Evolutionary conservation across 345 rosid species (phyloP), one percentile per base, ranked within the genome.

Genomic region (Hibiscus syriacus): DNA sequence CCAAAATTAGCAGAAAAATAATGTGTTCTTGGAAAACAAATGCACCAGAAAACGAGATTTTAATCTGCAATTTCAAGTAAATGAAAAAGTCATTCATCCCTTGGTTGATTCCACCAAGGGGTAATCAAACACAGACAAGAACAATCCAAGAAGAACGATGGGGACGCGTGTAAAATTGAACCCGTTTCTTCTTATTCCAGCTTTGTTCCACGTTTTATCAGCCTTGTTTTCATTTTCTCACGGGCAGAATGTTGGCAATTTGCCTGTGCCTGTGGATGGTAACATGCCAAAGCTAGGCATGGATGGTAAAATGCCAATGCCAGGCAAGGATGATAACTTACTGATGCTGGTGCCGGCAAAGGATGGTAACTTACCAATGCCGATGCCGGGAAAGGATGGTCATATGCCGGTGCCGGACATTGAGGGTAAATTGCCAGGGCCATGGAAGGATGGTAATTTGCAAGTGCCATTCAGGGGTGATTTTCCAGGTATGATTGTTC

Each of bases 141-240:
- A 60, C 2, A 20, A 3, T 59, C 0, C n/a, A 59, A 61, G 30
- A 61, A 61, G 12, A 6, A 63, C 14, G 67, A 63, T 54, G 13
- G 12, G 17, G 19, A 13, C 23, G 66, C 19, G 1, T 23, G n/a
- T 23, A 3, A 25, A 23, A 62, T 62, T 39, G 66, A 43, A 62
- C 22, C 36, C 36, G 25, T 23, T 62, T 23, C 43, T 23, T 43
- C 34, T 30, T 29, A 29, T 29, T 2, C 10, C 13, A 16, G 23
- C 63, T 64, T 64, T 34, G 20, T 38, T 67, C 36, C 49, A 52
- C 60, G 34, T 67, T 32, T 53, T 34, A 7, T 67, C 70, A 34
- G 36, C 70, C 12, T 22, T 53, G 5, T 8, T 53, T 25, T 53
- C 70, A 19, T 45, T 54, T 14, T 52, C 49, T 6, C 58, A 19